Base-by-base conservation (phyloP, 2,329 filamentous ascomycete species). In the Cladosporium sp. region DNA sequence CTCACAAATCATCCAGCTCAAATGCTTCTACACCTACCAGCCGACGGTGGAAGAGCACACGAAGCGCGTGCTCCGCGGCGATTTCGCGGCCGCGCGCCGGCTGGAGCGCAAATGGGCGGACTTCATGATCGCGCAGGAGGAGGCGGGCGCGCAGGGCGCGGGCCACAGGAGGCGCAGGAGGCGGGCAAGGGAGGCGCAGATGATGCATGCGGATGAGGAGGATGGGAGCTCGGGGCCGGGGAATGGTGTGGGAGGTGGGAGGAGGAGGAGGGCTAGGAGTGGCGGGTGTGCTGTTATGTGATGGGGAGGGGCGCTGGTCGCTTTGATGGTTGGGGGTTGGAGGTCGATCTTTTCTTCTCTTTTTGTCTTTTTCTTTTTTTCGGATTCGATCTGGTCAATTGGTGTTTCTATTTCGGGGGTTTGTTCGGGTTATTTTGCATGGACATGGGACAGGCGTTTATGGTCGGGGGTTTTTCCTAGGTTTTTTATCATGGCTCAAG, bases 1-100 rank as follows among this genome's bases (percentile, higher is more conserved):
- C 0, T 80, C 82, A 1, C 85, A 96, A 64, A 82, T 95, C 51
- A 89, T 97, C 53, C 77, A 83, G 5, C 78, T 97, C 38, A 96
- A 96, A 69, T 95, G 90, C 69, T 97, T 92, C 73, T 95, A 95
- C 67, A 89, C 87, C 37, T 96, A 89, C 82, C 92, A 97, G 70
- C 88, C 89, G 72, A 96, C 90, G 0, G 90, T 96, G 4, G 87
- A 96, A 58, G 90, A 96, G 67, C 92, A 97, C 69, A 90, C 84
- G 47, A 92, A 91, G 71, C 82, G 91, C 3, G 88, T 96, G 1
- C 68, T 95, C 45, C 77, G 81, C 4, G 89, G 89, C 6, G 88
- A 96, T 55, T 79, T 89, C 52, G 74, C 77, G 0, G 79, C 87
- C 1, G 93, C 93, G 1, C 78, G 77, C 32, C 77, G 88, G n/a